These are phyloP conservation scores for Tetrastigma voinierianum DNA, from an alignment of 164 flowering plant species.

Conservation along the genomic window DNA sequence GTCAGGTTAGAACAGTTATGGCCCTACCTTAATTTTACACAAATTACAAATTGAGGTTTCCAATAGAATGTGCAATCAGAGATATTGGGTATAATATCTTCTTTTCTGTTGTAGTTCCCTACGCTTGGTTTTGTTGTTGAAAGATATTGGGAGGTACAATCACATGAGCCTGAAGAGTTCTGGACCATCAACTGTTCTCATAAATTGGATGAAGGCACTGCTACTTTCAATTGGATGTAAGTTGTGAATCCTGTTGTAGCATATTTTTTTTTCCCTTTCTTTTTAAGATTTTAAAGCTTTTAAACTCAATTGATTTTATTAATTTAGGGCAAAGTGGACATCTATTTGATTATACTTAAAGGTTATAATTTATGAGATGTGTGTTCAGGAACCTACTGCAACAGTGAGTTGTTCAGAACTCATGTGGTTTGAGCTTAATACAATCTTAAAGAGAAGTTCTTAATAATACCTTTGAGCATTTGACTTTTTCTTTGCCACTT, in stretches of 20 bases:
- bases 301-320: neutral
- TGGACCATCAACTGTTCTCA: slow-evolving; percentile 95
- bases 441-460: neutral
- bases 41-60: neutral
- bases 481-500: slow-evolving; percentile 1
- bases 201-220: slow-evolving; percentile 67
- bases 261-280: neutral
- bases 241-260: slow-evolving; percentile 5
- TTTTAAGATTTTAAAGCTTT: neutral
- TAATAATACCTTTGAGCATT: neutral
- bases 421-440: neutral
- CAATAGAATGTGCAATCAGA: neutral
- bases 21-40: neutral
- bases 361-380: slow-evolving; percentile 90
- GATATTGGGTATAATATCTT: neutral
- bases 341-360: slow-evolving; percentile 85
- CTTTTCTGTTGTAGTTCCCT: slow-evolving; percentile 63
- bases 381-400: slow-evolving; percentile 81
- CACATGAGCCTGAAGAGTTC: slow-evolving; percentile 97
- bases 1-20: slow-evolving; percentile 63
- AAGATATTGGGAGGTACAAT: slow-evolving; percentile 90
- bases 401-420: slow-evolving; percentile 53
- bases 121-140: slow-evolving; percentile 99
- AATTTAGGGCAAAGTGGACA: slow-evolving; percentile 80
- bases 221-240: slow-evolving; percentile 90